A percentile compares a stretch with the other conserved stretches of the same genome.
phyloP scores from a whole-genome alignment of 1,284 basidiomycete species.

The Gomphus bonarii region DNA sequence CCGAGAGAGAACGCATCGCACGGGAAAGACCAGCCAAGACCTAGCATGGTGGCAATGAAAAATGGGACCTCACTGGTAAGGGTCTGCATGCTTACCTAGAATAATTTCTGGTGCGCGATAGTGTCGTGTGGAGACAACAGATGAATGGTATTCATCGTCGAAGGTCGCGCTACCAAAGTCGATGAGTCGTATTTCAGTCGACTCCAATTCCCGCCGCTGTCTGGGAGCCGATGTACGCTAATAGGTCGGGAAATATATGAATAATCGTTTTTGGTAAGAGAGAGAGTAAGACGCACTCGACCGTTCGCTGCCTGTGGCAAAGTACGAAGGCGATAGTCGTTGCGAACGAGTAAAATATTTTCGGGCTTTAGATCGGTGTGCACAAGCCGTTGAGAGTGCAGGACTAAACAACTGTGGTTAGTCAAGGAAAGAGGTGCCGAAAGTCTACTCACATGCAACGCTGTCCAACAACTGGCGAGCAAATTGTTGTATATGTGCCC shows the following conservation, averaged over 20 bases:
- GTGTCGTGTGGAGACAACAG: conserved; percentile 95
- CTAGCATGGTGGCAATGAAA: conserved; percentile 31
- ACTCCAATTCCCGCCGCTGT: conserved; percentile 67
- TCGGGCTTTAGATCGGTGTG: conserved; percentile 99
- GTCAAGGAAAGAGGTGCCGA: conserved; percentile 9
- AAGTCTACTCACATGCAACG: conserved; percentile 73
- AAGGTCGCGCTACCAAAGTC: conserved; percentile 99
- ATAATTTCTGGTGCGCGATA: conserved; percentile 99
- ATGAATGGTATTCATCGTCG: conserved; percentile 96
- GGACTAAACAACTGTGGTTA: conserved; percentile 39
- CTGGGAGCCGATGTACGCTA: conserved; percentile 53
- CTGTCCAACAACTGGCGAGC: conserved; percentile 87
- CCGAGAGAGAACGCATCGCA: conserved; percentile 99
- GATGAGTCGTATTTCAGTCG: conserved; percentile 92
- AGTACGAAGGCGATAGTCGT: conserved; percentile 39
- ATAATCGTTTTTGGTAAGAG: not conserved
- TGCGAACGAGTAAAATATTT: conserved; percentile 92
- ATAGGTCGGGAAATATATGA: not conserved
- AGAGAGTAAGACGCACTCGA: conserved; percentile 9
- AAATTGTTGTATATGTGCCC: conserved; percentile 93
- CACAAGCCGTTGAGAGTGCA: conserved; percentile 86
- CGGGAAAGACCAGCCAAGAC: conserved; percentile 95
- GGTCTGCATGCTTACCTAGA: conserved; percentile 51
- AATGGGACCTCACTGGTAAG: not conserved
- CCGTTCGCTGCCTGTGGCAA: not conserved